Conservation (phyloP, 108 stramenopile genomes). For the Cyclostephanos tholiformis region DNA sequence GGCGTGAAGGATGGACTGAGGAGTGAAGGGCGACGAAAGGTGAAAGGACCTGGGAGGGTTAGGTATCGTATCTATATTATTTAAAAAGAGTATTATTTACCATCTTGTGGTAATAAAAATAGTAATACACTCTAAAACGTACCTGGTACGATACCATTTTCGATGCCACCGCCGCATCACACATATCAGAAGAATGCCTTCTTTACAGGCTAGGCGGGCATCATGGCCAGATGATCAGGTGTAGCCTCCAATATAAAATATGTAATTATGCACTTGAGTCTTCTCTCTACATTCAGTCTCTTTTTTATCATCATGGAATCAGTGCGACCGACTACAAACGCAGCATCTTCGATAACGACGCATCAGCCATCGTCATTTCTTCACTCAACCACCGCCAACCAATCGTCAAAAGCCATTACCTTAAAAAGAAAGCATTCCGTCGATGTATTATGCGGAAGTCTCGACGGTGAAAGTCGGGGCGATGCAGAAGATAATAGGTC, state of each 20-base stretch:
- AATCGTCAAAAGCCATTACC: background rate
- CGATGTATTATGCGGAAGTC: background rate
- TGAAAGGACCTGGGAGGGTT: too few species aligned
- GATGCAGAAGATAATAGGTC: background rate
- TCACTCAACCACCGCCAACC: background rate
- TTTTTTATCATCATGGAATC: background rate
- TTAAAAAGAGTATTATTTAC: too few species aligned
- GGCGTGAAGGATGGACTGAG: background rate
- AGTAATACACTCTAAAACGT: too few species aligned
- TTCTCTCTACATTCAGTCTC: background rate
- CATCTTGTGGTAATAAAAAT: too few species aligned
- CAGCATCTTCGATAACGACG: background rate
- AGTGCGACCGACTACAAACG: background rate
- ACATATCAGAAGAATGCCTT: too few species aligned
- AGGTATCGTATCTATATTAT: too few species aligned
- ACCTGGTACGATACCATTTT: too few species aligned
- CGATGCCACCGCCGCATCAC: too few species aligned
- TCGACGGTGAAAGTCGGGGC: background rate
- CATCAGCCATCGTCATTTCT: conserved; percentile 1
- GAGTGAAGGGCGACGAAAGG: background rate
- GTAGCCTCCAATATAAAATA: too few species aligned
- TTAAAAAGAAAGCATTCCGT: background rate
- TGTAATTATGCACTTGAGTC: too few species aligned
- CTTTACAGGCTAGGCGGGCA: too few species aligned
- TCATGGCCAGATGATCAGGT: too few species aligned